phyloP scores from a whole-genome alignment of 352 stramenopile species.

The Pilasporangium apinafurcum region DNA sequence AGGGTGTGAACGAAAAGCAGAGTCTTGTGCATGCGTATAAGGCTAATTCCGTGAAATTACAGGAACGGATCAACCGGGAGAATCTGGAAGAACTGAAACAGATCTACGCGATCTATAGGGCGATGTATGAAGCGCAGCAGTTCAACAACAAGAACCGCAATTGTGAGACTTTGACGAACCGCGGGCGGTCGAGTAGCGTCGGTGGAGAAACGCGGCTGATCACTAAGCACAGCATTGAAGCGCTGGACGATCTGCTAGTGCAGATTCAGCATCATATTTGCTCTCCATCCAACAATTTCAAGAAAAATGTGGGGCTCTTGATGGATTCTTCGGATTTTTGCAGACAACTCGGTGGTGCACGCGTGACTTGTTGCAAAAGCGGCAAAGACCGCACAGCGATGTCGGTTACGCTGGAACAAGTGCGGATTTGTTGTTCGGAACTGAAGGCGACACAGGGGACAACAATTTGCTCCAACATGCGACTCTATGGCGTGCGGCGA shows the following conservation, averaged over 20 bases:
- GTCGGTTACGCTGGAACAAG: slow-evolving; percentile 94
- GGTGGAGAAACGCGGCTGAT: slow-evolving; percentile 4
- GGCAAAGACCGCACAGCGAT: slow-evolving; percentile 97
- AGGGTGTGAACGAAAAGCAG: slow-evolving; percentile 84
- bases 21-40: slow-evolving; percentile 78
- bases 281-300: slow-evolving; percentile 59
- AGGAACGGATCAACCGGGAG: slow-evolving; percentile 79
- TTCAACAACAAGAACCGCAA: too few species aligned
- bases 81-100: slow-evolving; percentile 61
- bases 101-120: slow-evolving; percentile 50
- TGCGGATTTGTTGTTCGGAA: slow-evolving; percentile 48
- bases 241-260: slow-evolving; percentile 54
- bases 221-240: slow-evolving; percentile 30
- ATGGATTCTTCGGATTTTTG: slow-evolving; percentile 84
- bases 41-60: slow-evolving; percentile 62
- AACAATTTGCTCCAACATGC: slow-evolving; percentile 65
- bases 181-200: slow-evolving; percentile 7
- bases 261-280: slow-evolving; percentile 75
- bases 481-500: slow-evolving; percentile 62
- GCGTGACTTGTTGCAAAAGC: slow-evolving; percentile 96
- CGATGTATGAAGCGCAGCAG: slow-evolving; percentile 32
- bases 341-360: slow-evolving; percentile 81
- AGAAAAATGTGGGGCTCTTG: slow-evolving; percentile 76
- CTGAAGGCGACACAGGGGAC: slow-evolving; percentile 49
- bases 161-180: too few species aligned